A percentile compares a stretch with the other conserved stretches of the same genome.
phyloP scores from a whole-genome alignment of 2,329 filamentous ascomycete genomes.

The Parastagonospora avenae region DNA sequence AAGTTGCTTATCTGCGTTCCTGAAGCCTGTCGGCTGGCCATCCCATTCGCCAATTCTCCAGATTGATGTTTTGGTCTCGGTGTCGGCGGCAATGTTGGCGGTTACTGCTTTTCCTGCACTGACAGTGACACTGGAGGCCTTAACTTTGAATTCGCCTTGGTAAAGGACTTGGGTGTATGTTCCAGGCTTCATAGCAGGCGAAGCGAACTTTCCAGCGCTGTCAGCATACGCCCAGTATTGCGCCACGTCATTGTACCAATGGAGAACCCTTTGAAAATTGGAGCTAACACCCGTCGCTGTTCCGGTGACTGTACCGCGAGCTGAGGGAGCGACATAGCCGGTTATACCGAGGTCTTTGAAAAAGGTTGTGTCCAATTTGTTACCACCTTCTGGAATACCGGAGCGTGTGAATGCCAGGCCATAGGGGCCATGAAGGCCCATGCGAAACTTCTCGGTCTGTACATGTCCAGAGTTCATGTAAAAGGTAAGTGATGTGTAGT shows the following conservation, averaged over 20 bases:
- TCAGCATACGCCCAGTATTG: slow-evolving; percentile 70
- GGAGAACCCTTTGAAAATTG: slow-evolving; percentile 61
- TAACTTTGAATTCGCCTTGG: slow-evolving; percentile 63
- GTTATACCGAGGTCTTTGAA: slow-evolving; percentile 63
- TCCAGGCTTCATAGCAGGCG: slow-evolving; percentile 69
- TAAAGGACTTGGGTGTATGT: slow-evolving; percentile 72
- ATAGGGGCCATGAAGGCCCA: slow-evolving; percentile 70
- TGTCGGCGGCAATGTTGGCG: slow-evolving; percentile 58
- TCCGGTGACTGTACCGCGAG: slow-evolving; percentile 65
- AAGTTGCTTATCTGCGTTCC: slow-evolving; percentile 69
- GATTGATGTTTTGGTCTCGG: slow-evolving; percentile 58
- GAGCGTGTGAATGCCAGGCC: slow-evolving; percentile 65
- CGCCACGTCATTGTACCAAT: slow-evolving; percentile 66
- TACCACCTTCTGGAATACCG: slow-evolving; percentile 55
- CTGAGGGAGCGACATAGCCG: slow-evolving; percentile 62
- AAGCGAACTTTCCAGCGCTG: slow-evolving; percentile 63
- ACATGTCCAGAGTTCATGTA: slow-evolving; percentile 71
- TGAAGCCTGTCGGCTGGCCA: slow-evolving; percentile 63
- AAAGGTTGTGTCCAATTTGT: slow-evolving; percentile 60
- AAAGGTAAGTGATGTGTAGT: slow-evolving; percentile 64
- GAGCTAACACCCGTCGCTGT: slow-evolving; percentile 63
- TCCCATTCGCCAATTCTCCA: slow-evolving; percentile 71
- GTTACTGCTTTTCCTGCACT: slow-evolving; percentile 56
- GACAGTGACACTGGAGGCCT: slow-evolving; percentile 53
- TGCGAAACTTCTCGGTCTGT: slow-evolving; percentile 63